Conservation (phyloP, 2,329 filamentous ascomycete genomes). For the Chaetomium globosum region DNA sequence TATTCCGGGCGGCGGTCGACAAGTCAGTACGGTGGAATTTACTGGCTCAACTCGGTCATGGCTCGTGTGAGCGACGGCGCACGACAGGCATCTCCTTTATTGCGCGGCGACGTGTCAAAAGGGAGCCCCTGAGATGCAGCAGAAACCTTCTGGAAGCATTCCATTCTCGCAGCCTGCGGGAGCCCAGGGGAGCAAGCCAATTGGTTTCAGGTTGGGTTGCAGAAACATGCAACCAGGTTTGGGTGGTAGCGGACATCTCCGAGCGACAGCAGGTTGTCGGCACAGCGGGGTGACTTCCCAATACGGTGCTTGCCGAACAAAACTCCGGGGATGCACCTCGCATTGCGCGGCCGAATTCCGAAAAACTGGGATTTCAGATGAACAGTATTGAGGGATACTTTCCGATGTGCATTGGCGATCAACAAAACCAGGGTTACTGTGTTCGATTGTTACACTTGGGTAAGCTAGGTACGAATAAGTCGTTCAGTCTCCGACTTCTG, state of each 20-base stretch:
- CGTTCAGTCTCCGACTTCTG: neutral
- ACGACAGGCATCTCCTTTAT: conserved; percentile 11
- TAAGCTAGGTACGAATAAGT: too few relatives aligned
- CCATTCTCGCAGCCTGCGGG: conserved; percentile 5
- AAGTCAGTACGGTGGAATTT: neutral
- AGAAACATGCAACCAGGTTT: conserved; percentile 15
- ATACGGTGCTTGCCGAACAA: neutral
- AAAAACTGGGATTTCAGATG: neutral
- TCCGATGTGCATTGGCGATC: neutral
- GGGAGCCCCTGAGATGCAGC: conserved; percentile 9
- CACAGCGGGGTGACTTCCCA: conserved; percentile 1
- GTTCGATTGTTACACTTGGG: neutral
- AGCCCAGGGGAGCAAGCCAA: conserved; percentile 11
- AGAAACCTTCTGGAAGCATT: conserved; percentile 31
- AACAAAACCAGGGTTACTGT: neutral
- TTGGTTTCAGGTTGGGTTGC: conserved; percentile 30
- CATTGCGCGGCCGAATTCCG: conserved; percentile 2
- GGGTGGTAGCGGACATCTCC: conserved; percentile 26
- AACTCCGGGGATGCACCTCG: neutral
- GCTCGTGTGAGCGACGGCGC: neutral
- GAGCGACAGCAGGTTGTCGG: conserved; percentile 15
- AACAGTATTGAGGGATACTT: neutral
- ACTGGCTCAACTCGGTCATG: neutral
- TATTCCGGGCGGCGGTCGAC: neutral
- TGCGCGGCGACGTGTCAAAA: neutral